phyloP scores from a whole-genome alignment of 257 asterid genomes.

The Solanum appendiculatum region DNA sequence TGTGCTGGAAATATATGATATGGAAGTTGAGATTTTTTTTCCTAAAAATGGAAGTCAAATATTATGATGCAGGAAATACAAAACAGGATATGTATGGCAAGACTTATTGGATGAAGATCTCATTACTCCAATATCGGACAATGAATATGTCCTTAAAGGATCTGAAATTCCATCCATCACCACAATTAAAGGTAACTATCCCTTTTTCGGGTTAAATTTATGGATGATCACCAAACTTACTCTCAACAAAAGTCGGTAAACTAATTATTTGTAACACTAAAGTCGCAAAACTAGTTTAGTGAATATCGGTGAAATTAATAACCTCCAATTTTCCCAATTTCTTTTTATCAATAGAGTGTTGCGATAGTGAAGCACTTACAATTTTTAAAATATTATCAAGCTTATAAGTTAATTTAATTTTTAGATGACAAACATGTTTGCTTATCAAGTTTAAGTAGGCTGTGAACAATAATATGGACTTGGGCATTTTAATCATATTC shows the following conservation, averaged over 20 bases:
- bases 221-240: background rate
- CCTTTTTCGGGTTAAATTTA: background rate
- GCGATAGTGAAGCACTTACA: too few relatives aligned
- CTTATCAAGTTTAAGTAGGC: background rate
- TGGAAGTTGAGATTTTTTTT: background rate
- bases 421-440: background rate
- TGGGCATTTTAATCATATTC: background rate
- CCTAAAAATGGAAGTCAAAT: background rate
- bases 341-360: too few relatives aligned
- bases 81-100: slow-evolving; percentile 85
- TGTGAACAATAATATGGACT: background rate
- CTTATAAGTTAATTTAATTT: background rate
- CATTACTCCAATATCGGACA: slow-evolving; percentile 79
- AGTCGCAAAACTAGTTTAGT: background rate
- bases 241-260: background rate
- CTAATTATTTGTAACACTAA: background rate
- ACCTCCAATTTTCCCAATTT: too few relatives aligned
- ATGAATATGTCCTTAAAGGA: slow-evolving; percentile 89
- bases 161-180: slow-evolving; percentile 41
- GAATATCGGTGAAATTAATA: too few relatives aligned
- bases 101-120: slow-evolving; percentile 92
- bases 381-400: background rate
- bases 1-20: background rate
- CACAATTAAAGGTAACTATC: slow-evolving; percentile 24
- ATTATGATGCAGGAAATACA: slow-evolving; percentile 46